Conservation (phyloP, 306 rosid genomes). For the Cicer chorassanicum region DNA sequence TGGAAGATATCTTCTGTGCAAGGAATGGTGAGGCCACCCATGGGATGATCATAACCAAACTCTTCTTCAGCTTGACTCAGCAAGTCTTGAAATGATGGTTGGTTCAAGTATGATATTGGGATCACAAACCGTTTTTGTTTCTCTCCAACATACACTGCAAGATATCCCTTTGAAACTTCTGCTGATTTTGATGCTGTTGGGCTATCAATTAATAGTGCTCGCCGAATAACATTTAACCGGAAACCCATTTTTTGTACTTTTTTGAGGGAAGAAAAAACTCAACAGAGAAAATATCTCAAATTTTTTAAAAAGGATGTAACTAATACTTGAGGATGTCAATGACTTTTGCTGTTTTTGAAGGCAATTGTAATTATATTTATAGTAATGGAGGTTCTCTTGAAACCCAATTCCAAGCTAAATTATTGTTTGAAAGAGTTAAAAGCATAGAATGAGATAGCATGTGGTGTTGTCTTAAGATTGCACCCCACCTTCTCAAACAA, state of each 20-base stretch:
- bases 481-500: neutral
- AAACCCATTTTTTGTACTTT: neutral
- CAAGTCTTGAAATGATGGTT: constrained; percentile 3
- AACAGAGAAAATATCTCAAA: neutral
- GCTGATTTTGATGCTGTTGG: neutral
- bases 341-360: neutral
- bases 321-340: neutral
- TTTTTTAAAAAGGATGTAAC: neutral
- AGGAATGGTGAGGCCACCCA: constrained; percentile 17
- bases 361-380: neutral
- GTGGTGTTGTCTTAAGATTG: neutral
- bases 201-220: neutral
- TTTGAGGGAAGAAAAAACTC: neutral
- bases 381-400: no score
- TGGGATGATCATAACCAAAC: constrained; percentile 20
- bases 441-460: neutral
- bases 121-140: neutral
- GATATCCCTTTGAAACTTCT: neutral
- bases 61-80: neutral
- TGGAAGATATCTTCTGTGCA: constrained; percentile 9
- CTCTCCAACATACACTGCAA: constrained; percentile 3
- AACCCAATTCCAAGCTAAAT: neutral
- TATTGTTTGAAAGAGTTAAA: neutral
- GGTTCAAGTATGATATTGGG: neutral
- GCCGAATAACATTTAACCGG: neutral